Percentiles rank a stretch among this genome's conserved stretches.
Conservation (phyloP, 1,284 basidiomycete species). For the Tilletia walkeri region DNA sequence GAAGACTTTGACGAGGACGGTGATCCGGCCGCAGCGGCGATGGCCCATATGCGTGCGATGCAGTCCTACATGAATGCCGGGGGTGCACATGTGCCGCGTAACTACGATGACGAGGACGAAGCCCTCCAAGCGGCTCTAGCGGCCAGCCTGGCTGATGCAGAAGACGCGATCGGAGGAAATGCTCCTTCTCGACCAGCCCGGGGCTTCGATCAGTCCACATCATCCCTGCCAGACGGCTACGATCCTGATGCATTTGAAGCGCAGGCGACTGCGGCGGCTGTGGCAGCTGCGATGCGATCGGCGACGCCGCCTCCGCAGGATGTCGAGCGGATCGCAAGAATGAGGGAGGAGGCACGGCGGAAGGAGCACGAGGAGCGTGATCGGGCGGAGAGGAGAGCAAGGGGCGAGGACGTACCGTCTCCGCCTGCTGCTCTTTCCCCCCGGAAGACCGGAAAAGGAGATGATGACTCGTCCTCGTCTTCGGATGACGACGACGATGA, state of each 20-base stretch:
- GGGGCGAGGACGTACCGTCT: constrained; percentile 2
- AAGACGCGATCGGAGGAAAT: background rate
- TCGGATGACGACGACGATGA: background rate
- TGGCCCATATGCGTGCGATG: constrained; percentile 14
- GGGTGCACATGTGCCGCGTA: background rate
- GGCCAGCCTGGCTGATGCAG: constrained; percentile 9
- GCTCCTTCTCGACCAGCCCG: background rate
- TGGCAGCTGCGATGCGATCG: constrained; percentile 1
- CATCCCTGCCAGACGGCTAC: background rate
- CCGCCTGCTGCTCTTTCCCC: background rate
- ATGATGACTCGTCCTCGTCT: background rate
- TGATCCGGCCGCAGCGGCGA: background rate
- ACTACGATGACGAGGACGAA: constrained; percentile 16
- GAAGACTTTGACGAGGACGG: constrained; percentile 2
- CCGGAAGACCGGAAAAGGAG: background rate
- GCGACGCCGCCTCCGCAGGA: background rate
- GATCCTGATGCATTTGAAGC: constrained; percentile 11
- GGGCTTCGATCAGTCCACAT: background rate
- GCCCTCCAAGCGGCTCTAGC: constrained; percentile 14
- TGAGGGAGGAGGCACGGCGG: constrained; percentile 6
- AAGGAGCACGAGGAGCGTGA: background rate
- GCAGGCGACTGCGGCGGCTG: constrained; percentile 3
- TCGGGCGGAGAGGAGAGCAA: background rate
- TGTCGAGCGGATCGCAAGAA: constrained; percentile 11
- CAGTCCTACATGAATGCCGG: constrained; percentile 1